These are phyloP conservation scores for Clarireedia paspali DNA, from an alignment of 2,329 filamentous ascomycete species.

Conservation along the genomic window DNA sequence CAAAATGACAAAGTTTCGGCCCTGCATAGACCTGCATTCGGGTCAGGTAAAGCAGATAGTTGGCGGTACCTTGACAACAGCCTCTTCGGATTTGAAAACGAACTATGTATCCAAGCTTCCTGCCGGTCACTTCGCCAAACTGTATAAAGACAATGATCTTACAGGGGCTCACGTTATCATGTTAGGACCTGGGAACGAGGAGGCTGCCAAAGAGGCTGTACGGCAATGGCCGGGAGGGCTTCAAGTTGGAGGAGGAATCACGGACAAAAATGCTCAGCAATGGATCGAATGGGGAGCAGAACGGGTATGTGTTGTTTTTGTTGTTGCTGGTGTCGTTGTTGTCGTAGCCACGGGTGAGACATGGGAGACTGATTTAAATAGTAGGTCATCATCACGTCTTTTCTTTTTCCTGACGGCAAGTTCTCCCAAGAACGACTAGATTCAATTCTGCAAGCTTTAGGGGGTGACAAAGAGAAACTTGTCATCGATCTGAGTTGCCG, in stretches of 20 bases:
- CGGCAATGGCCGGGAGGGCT: slow-evolving; percentile 70
- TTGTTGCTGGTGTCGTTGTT: neutral
- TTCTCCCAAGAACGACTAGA: slow-evolving; percentile 75
- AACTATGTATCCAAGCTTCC: slow-evolving; percentile 87
- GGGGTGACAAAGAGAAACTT: slow-evolving; percentile 67
- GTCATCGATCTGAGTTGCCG: slow-evolving; percentile 95
- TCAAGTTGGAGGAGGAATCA: slow-evolving; percentile 93
- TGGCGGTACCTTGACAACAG: slow-evolving; percentile 76
- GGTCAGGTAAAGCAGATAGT: slow-evolving; percentile 98
- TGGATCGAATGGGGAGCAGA: slow-evolving; percentile 88
- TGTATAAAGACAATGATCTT: slow-evolving; percentile 71
- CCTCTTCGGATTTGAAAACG: slow-evolving; percentile 64
- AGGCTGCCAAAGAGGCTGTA: slow-evolving; percentile 70
- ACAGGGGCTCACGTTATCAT: slow-evolving; percentile 90
- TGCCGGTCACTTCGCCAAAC: slow-evolving; percentile 68
- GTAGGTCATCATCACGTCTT: slow-evolving; percentile 95
- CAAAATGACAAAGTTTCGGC: slow-evolving; percentile 84
- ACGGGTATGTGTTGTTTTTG: slow-evolving; percentile 52
- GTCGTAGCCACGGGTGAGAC: neutral
- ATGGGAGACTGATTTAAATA: slow-evolving; percentile 15
- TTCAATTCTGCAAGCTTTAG: slow-evolving; percentile 64
- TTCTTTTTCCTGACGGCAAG: slow-evolving; percentile 74
- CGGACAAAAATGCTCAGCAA: slow-evolving; percentile 68
- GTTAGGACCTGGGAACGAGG: slow-evolving; percentile 82
- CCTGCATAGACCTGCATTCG: slow-evolving; percentile 96